Conservation (phyloP, 306 rosid genomes). For the apple (Malus domestica) region DNA sequence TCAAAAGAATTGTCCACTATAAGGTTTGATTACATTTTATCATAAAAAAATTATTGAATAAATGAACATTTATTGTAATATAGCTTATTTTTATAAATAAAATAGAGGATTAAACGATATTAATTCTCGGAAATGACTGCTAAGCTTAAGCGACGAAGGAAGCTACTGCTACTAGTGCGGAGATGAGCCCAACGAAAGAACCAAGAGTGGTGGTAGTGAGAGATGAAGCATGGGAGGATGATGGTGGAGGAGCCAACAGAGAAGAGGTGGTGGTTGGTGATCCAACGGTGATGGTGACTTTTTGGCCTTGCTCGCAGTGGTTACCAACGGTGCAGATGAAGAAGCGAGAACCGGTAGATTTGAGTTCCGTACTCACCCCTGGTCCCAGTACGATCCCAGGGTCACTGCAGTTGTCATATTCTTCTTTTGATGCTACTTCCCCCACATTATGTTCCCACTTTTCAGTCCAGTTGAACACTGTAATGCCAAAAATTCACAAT, state of each 20-base stretch:
- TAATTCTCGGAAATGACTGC: neutral
- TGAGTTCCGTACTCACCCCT: neutral
- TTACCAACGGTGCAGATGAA: constrained; percentile 20
- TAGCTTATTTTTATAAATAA: neutral
- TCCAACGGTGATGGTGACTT: constrained; percentile 14
- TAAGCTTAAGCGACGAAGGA: neutral
- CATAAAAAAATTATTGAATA: no score
- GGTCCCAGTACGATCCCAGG: neutral
- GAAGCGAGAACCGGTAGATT: neutral
- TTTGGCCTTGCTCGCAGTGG: constrained; percentile 26
- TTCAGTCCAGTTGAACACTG: constrained; percentile 31
- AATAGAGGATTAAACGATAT: neutral
- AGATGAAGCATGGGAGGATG: constrained; percentile 7
- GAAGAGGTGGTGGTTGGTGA: neutral
- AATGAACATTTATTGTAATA: neutral
- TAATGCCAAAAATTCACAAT: neutral
- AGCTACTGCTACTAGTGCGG: neutral
- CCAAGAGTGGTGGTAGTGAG: neutral
- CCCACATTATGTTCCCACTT: neutral
- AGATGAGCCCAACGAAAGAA: constrained; percentile 3
- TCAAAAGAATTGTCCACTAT: neutral
- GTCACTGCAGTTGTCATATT: constrained; percentile 17
- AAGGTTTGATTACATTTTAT: neutral
- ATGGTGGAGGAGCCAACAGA: neutral
- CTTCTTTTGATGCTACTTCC: neutral